Percentiles rank a stretch among this genome's conserved stretches.
Conservation (phyloP, 257 asterid species). For the Asclepias syriaca region DNA sequence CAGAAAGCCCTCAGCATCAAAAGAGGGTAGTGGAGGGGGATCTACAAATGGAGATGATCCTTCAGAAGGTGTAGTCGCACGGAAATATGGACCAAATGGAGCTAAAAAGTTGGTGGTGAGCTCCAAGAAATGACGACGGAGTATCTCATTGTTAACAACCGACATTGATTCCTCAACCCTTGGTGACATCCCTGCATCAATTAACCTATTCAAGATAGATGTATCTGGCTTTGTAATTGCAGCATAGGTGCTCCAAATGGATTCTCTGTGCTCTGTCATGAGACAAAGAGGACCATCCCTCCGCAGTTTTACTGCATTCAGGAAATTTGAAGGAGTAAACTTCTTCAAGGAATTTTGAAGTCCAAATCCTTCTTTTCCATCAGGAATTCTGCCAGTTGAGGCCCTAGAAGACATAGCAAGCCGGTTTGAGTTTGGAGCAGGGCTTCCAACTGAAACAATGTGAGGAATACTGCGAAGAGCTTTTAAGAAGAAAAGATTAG, state of each 20-base stretch:
- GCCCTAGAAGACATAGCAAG: slow-evolving; percentile 44
- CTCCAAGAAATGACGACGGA: slow-evolving; percentile 98
- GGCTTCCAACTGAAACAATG: slow-evolving; percentile 86
- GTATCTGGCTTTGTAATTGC: slow-evolving; percentile 90
- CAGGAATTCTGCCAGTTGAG: slow-evolving; percentile 39
- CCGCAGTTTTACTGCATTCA: slow-evolving; percentile 83
- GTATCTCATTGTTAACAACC: slow-evolving; percentile 92
- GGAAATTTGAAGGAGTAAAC: slow-evolving; percentile 72
- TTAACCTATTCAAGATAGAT: slow-evolving; percentile 83
- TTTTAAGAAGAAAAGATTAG: slow-evolving; percentile 89
- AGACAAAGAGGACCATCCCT: slow-evolving; percentile 96
- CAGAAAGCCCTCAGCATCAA: slow-evolving; percentile 71
- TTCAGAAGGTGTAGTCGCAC: slow-evolving; percentile 83
- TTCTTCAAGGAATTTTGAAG: slow-evolving; percentile 53
- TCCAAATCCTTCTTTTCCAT: slow-evolving; percentile 44
- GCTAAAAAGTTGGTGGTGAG: slow-evolving; percentile 95
- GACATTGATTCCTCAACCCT: slow-evolving; percentile 99
- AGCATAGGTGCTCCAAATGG: slow-evolving; percentile 78
- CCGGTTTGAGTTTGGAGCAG: slow-evolving; percentile 55
- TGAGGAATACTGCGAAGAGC: slow-evolving; percentile 88
- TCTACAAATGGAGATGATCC: slow-evolving; percentile 83
- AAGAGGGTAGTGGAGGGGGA: slow-evolving; percentile 86
- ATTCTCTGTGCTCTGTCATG: slow-evolving; percentile 94
- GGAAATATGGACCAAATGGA: slow-evolving; percentile 94
- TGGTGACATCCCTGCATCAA: slow-evolving; percentile 98